Evolutionary conservation across 2,329 filamentous ascomycete genomes (phyloP).

Genomic region (Neonectria hederae): DNA sequence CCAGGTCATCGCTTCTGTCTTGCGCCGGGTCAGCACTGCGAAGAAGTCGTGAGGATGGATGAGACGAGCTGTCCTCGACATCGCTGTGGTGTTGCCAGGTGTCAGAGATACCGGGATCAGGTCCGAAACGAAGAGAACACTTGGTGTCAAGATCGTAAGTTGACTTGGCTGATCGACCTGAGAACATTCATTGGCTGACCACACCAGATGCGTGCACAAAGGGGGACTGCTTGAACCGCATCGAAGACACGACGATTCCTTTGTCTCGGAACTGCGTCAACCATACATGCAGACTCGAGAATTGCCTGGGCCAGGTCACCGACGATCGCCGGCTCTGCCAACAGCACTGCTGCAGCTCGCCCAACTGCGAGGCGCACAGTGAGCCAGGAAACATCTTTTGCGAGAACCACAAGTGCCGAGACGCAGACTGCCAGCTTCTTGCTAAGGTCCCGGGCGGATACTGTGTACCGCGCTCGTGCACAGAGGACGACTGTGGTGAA

Average conservation of each 20-base stretch:
- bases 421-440: neutral
- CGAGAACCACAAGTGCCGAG: conserved; percentile 13
- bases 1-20: conserved; percentile 23
- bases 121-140: neutral
- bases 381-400: conserved; percentile 1
- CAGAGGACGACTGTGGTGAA: neutral
- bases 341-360: conserved; percentile 10
- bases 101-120: conserved; percentile 17
- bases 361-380: neutral
- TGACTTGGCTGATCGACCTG: neutral
- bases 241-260: neutral
- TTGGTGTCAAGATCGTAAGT: conserved; percentile 32
- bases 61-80: conserved; percentile 20
- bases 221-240: neutral
- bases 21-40: conserved; percentile 12
- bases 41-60: conserved; percentile 12
- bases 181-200: conserved; percentile 7
- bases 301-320: neutral
- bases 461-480: conserved; percentile 19
- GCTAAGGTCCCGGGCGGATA: conserved; percentile 15
- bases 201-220: conserved; percentile 26
- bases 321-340: conserved; percentile 3
- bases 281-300: conserved; percentile 23
- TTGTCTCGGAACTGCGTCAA: conserved; percentile 18
- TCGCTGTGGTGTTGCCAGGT: conserved; percentile 17